Percentiles rank a stretch among this genome's conserved stretches.
phyloP scores from a whole-genome alignment of 148 eudicot genomes.

The Cornus suecica region DNA sequence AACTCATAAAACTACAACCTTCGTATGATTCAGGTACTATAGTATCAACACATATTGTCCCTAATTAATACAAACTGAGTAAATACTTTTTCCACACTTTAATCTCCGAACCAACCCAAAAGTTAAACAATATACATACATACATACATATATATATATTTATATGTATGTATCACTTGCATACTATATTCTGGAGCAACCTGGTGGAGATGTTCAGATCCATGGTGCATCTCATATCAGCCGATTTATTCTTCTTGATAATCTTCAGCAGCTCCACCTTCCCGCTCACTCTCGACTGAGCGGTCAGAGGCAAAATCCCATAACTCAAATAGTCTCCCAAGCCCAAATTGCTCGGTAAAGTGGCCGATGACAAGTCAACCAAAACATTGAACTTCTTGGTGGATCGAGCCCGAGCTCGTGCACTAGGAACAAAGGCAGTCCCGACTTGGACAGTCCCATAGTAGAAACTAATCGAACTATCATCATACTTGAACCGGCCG shows the following conservation, averaged over 20 bases:
- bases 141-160: no score
- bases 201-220: no score
- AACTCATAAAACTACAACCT: no score
- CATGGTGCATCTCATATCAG: slow-evolving; percentile 15
- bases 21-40: no score
- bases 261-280: slow-evolving; percentile 13
- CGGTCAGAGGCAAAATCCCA: slow-evolving; percentile 18
- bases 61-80: no score
- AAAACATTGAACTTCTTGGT: slow-evolving; percentile 13
- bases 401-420: not conserved
- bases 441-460: not conserved
- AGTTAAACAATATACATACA: no score
- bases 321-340: not conserved
- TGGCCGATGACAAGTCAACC: slow-evolving; percentile 3
- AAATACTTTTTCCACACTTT: no score
- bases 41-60: no score
- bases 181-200: no score
- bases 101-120: no score
- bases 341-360: not conserved
- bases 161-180: no score
- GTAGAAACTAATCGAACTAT: not conserved
- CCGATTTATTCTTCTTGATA: slow-evolving; percentile 17
- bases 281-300: slow-evolving; percentile 16
- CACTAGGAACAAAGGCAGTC: not conserved
- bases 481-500: not conserved